These are phyloP conservation scores for Globisporangium abappressorium DNA, from an alignment of 352 stramenopile genomes.

Conservation along the genomic window DNA sequence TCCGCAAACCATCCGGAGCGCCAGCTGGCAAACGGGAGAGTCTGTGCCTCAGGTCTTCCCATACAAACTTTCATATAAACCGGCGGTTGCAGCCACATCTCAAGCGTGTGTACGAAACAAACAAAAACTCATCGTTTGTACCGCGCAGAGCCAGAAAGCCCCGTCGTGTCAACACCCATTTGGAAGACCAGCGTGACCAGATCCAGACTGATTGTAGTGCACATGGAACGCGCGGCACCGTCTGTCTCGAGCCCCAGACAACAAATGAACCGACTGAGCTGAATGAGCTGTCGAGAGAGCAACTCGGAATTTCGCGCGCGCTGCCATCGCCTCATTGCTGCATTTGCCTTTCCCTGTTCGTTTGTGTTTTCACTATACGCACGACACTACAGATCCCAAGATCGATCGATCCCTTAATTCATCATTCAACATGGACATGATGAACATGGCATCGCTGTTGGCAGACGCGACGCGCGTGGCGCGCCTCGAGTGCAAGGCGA, in stretches of 20 bases:
- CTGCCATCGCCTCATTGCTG: neutral
- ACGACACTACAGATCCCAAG: neutral
- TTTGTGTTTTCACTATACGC: neutral
- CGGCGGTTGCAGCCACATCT: neutral
- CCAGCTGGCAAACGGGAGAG: neutral
- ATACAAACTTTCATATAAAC: constrained; percentile 10
- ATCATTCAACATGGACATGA: neutral
- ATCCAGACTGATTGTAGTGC: neutral
- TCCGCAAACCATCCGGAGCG: constrained; percentile 4
- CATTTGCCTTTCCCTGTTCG: neutral
- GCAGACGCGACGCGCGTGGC: constrained; percentile 6
- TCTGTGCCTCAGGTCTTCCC: neutral
- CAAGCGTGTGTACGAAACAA: neutral
- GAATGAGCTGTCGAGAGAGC: neutral
- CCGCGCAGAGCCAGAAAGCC: constrained; percentile 1
- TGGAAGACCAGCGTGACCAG: neutral
- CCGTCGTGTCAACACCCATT: neutral
- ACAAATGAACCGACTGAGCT: neutral
- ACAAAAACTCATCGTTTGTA: neutral
- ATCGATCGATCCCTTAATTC: neutral
- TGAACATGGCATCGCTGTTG: neutral
- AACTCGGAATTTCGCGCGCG: neutral
- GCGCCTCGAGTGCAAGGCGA: constrained; percentile 34
- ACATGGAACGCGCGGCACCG: neutral
- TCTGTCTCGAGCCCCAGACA: neutral